Evolutionary conservation across 139 green algal species (phyloP).

Genomic region (Haematococcus sp.): DNA sequence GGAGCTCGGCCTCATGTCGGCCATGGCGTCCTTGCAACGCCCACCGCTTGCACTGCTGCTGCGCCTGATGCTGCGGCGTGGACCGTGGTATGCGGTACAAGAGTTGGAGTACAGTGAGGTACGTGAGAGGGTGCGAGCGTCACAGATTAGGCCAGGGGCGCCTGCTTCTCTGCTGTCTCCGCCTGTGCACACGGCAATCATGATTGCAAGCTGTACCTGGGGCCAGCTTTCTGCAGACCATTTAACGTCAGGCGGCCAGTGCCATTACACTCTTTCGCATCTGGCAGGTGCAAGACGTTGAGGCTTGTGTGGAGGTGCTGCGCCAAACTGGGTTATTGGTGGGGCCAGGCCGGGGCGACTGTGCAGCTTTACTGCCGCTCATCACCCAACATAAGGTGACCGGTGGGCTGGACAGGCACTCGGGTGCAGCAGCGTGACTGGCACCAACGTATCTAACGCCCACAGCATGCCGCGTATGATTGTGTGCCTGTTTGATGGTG

Average conservation of each 20-base stretch:
- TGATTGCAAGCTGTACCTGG: too few species aligned
- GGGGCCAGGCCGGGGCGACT: neutral
- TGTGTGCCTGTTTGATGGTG: too few species aligned
- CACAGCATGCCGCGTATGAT: too few species aligned
- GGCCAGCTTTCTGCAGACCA: too few species aligned
- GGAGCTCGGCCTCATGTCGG: neutral
- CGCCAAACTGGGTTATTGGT: neutral
- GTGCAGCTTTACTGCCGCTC: neutral
- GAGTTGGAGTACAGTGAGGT: neutral
- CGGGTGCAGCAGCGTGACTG: too few species aligned
- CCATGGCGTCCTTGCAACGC: neutral
- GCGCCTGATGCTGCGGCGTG: constrained; percentile 13
- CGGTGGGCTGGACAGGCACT: too few species aligned
- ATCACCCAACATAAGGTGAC: neutral
- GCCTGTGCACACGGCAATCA: too few species aligned
- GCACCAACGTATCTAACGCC: too few species aligned
- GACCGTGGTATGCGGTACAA: constrained; percentile 13
- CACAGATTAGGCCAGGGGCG: neutral
- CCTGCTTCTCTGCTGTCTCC: too few species aligned
- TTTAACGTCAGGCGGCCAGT: too few species aligned
- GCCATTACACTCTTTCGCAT: too few species aligned
- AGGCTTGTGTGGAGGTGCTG: neutral
- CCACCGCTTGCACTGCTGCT: constrained; percentile 17
- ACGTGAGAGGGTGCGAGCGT: neutral
- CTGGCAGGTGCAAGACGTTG: too few species aligned